A percentile compares a stretch with the other conserved stretches of the same genome.
Conservation (phyloP, 495 filamentous ascomycete species). For the Penicillium flavigenum region DNA sequence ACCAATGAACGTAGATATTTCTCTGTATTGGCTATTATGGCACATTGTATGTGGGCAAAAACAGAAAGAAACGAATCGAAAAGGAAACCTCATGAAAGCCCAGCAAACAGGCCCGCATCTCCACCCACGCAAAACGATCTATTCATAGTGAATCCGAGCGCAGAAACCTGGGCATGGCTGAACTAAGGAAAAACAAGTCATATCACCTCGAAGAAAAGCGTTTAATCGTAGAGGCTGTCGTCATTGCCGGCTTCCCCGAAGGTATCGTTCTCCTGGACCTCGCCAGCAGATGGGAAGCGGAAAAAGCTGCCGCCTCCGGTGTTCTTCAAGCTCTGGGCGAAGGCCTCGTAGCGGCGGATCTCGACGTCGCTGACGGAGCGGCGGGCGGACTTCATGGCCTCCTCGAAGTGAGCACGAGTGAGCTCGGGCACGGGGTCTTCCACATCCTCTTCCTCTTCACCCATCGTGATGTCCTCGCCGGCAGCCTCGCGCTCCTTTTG, state of each 20-base stretch:
- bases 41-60: constrained; percentile 29
- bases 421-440: constrained; percentile 97
- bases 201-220: constrained; percentile 20
- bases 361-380: constrained; percentile 95
- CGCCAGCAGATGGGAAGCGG: constrained; percentile 83
- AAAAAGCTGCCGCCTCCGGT: constrained; percentile 92
- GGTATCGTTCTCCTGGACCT: constrained; percentile 57
- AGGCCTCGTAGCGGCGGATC: constrained; percentile 96
- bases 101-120: constrained; percentile 18
- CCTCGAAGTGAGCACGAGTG: constrained; percentile 95
- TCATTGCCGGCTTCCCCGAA: constrained; percentile 86
- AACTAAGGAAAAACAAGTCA: constrained; percentile 22
- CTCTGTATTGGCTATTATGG: constrained; percentile 33
- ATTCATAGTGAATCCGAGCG: constrained; percentile 20
- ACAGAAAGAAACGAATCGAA: constrained; percentile 18
- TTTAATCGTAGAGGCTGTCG: constrained; percentile 77
- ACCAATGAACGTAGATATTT: constrained; percentile 18
- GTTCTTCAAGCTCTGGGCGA: constrained; percentile 98
- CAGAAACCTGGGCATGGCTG: constrained; percentile 15
- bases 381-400: constrained; percentile 92
- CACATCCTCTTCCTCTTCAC: constrained; percentile 70
- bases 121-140: constrained; percentile 23
- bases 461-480: constrained; percentile 75
- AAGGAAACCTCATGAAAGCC: constrained; percentile 13
- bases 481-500: constrained; percentile 83